Base-by-base conservation (phyloP, 208 protist species). In the Sergeia podlipaevii region DNA sequence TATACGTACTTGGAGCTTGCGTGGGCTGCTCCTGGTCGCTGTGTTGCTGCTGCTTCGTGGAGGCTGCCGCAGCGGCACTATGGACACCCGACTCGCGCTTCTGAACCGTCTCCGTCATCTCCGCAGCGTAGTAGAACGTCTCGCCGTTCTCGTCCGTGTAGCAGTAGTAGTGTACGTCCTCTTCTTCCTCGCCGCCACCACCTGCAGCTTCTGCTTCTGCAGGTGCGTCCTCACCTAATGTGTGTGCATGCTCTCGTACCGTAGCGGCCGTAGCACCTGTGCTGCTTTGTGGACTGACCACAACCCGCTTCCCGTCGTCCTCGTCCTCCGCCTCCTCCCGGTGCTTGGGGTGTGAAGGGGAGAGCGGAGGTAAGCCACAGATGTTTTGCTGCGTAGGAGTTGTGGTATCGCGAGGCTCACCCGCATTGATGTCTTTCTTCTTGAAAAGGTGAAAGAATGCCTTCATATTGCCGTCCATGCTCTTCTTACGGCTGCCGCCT, bases 141-240 rank as follows among this genome's bases (percentile, higher is more conserved):
- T 80, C 49, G 7, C 71, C 79, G 20, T 70, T 65, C 38, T 78
- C 76, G n/a, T 74, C 70, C 20, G 61, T 73, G 61, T 81, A 84
- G 58, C 64, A 78, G 69, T 77, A 79, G 53, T 74, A 78, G 55
- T 82, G 70, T 37, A 59, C 32, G 11, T 55, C 52, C 30, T 17
- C 44, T 0, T 32, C 56, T 44, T 2, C 41, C n/a, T 46, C 51
- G 2, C 4, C 60, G 17, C 38, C 32, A 7, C 3, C 41, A n/a
- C 39, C 45, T 13, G 26, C 33, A 10, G 26, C 27, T 13, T 1
- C 50, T 24, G 8, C 38, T 24, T 24, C 37, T 11, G 18, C 42
- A 2, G 17, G 45, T 4, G 27, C 24, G n/a, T 62, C 61, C 26
- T 21, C 37, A 15, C 23, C 53, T 17, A n/a, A n/a, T n/a, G n/a